Percentiles rank a stretch among this genome's conserved stretches.
These are phyloP conservation scores for Kwoniella shandongensis DNA, from an alignment of 768 basidiomycete species.

Conservation along the genomic window DNA sequence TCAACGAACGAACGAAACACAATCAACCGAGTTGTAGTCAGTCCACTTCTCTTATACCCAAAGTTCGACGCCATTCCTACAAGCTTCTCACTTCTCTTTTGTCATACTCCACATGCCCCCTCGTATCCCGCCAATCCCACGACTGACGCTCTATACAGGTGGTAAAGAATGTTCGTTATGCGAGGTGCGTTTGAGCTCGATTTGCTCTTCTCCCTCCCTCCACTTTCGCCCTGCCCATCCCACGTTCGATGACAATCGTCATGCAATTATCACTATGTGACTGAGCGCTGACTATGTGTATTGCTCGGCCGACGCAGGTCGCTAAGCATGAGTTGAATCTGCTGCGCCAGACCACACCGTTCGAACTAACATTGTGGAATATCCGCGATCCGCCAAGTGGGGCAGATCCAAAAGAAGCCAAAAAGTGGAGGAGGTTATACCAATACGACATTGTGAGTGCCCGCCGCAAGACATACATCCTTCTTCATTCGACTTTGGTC, in stretches of 20 bases:
- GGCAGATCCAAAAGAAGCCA: slow-evolving; percentile 36
- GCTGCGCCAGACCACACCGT: slow-evolving; percentile 41
- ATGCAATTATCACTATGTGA: no score
- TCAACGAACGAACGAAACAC: no score
- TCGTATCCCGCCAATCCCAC: slow-evolving; percentile 34
- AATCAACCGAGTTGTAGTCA: no score
- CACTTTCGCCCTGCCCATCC: neutral
- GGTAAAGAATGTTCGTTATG: slow-evolving; percentile 53
- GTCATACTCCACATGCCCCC: slow-evolving; percentile 31
- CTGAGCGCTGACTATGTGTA: no score
- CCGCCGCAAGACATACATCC: neutral
- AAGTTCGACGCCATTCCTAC: no score
- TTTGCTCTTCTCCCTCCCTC: neutral
- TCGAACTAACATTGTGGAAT: slow-evolving; percentile 44
- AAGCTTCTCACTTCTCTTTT: no score
- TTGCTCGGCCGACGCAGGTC: slow-evolving; percentile 23
- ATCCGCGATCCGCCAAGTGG: slow-evolving; percentile 47
- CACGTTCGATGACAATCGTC: neutral
- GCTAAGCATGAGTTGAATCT: slow-evolving; percentile 44
- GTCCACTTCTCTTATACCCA: no score
- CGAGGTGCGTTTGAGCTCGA: slow-evolving; percentile 36
- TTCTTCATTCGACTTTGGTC: no score
- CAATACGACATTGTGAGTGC: slow-evolving; percentile 51
- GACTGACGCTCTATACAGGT: slow-evolving; percentile 50
- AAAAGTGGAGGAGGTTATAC: slow-evolving; percentile 47